A percentile compares a stretch with the other conserved stretches of the same genome.
These are phyloP conservation scores for Diaporthe vaccinii DNA, from an alignment of 2,329 filamentous ascomycete species.

Conservation along the genomic window DNA sequence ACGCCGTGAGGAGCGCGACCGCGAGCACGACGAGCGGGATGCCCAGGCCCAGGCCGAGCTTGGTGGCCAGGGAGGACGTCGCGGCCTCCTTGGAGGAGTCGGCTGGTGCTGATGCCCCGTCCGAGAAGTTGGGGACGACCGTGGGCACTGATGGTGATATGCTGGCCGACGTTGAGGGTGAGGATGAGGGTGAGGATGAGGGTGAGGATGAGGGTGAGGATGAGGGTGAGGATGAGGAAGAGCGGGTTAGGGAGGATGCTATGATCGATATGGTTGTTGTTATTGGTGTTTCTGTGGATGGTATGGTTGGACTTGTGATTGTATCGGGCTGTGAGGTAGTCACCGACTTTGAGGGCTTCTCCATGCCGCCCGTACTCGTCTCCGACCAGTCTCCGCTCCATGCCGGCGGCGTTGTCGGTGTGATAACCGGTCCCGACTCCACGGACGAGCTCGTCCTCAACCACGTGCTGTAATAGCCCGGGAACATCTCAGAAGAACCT, in stretches of 20 bases:
- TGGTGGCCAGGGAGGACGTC: slow-evolving; percentile 25
- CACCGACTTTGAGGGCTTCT: neutral
- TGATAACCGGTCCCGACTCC: neutral
- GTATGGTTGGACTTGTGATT: neutral
- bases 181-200: neutral
- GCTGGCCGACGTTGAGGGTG: neutral
- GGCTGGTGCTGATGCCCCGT: neutral
- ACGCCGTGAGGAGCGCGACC: slow-evolving; percentile 7
- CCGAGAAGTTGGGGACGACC: slow-evolving; percentile 6
- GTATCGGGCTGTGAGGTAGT: neutral
- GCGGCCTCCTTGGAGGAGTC: neutral
- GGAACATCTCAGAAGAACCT: neutral
- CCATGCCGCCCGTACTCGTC: neutral
- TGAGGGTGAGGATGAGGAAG: neutral
- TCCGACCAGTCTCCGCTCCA: neutral
- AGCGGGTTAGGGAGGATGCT: neutral
- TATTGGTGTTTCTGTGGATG: neutral
- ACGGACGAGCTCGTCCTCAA: neutral
- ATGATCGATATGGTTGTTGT: slow-evolving; percentile 24
- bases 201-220: neutral
- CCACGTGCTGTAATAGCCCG: neutral
- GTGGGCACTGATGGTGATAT: slow-evolving; percentile 14
- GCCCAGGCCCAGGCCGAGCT: slow-evolving; percentile 38
- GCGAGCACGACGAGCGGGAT: slow-evolving; percentile 35
- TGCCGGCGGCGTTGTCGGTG: neutral